A percentile compares a stretch with the other conserved stretches of the same genome.
Evolutionary conservation across 768 basidiomycete genomes (phyloP).

Genomic region (Scleroderma bovista): DNA sequence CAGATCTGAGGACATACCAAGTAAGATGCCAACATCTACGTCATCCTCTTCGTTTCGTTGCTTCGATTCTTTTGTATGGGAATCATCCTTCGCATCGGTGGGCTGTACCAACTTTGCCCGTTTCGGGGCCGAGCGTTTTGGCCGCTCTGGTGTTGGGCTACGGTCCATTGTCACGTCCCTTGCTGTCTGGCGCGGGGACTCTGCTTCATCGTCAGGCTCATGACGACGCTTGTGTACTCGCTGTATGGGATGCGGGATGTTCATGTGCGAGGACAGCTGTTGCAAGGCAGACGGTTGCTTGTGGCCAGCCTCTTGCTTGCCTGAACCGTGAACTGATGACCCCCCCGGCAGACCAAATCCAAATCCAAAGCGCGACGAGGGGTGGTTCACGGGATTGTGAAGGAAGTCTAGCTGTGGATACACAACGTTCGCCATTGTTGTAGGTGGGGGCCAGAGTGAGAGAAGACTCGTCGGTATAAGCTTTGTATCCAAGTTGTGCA

Average conservation of each 20-base stretch:
- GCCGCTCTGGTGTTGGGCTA: slow-evolving; percentile 78
- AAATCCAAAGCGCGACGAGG: slow-evolving; percentile 64
- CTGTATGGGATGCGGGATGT: slow-evolving; percentile 33
- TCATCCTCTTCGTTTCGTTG: slow-evolving; percentile 34
- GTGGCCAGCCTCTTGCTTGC: slow-evolving; percentile 46
- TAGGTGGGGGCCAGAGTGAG: slow-evolving; percentile 14
- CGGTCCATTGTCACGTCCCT: slow-evolving; percentile 78
- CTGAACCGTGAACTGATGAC: slow-evolving; percentile 37
- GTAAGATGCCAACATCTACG: slow-evolving; percentile 69
- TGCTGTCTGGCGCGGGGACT: slow-evolving; percentile 28
- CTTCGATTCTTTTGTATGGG: slow-evolving; percentile 46
- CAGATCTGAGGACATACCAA: slow-evolving; percentile 48
- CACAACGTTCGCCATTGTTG: slow-evolving; percentile 67
- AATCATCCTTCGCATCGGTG: slow-evolving; percentile 35
- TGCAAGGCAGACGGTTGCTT: slow-evolving; percentile 45
- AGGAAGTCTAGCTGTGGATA: slow-evolving; percentile 62
- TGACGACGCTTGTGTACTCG: slow-evolving; percentile 58
- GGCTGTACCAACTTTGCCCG: slow-evolving; percentile 36
- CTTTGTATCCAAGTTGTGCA: neutral
- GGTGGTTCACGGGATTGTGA: slow-evolving; percentile 51
- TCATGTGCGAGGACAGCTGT: slow-evolving; percentile 48
- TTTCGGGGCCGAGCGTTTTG: slow-evolving; percentile 65
- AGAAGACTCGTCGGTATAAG: neutral
- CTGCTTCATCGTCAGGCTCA: slow-evolving; percentile 65
- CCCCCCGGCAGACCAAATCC: slow-evolving; percentile 58